Conservation (phyloP, 2,329 filamentous ascomycete genomes). For the Fusarium pseudoanthophilum region DNA sequence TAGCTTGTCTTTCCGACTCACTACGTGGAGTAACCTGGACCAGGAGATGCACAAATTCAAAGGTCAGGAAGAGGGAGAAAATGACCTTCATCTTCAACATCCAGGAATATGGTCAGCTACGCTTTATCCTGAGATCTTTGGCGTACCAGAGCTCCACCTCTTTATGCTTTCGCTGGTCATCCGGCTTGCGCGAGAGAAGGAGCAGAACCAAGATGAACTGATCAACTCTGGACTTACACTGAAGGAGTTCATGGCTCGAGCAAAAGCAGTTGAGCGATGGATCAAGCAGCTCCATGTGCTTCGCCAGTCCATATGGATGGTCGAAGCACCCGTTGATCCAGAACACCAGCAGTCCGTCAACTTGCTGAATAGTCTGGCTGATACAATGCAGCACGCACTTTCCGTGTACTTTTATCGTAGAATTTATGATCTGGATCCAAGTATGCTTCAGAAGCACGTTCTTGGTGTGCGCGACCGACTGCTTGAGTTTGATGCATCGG, state of each 20-base stretch:
- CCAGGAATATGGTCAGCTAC: constrained; percentile 33
- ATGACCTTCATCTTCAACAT: constrained; percentile 27
- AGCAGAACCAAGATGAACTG: not conserved
- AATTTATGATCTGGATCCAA: constrained; percentile 21
- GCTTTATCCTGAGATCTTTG: constrained; percentile 33
- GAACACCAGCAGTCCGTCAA: constrained; percentile 19
- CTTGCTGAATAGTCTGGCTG: constrained; percentile 13
- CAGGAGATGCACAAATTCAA: constrained; percentile 27
- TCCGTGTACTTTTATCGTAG: constrained; percentile 30
- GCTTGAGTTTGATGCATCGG: constrained; percentile 18
- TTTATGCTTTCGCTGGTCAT: constrained; percentile 32
- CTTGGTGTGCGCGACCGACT: constrained; percentile 23
- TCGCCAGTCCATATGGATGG: constrained; percentile 10
- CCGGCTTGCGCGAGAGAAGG: constrained; percentile 20
- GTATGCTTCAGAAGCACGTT: constrained; percentile 26
- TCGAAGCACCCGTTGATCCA: not conserved
- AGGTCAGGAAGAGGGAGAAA: constrained; percentile 24
- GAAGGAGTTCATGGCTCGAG: constrained; percentile 21
- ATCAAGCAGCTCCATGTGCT: constrained; percentile 22
- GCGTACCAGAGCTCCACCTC: constrained; percentile 20
- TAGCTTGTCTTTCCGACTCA: constrained; percentile 19
- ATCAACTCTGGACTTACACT: not conserved
- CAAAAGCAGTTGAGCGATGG: constrained; percentile 25
- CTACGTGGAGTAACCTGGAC: constrained; percentile 23
- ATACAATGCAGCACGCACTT: constrained; percentile 30